Base-by-base conservation (phyloP, 768 basidiomycete species). In the Rhodocollybia butyracea region DNA sequence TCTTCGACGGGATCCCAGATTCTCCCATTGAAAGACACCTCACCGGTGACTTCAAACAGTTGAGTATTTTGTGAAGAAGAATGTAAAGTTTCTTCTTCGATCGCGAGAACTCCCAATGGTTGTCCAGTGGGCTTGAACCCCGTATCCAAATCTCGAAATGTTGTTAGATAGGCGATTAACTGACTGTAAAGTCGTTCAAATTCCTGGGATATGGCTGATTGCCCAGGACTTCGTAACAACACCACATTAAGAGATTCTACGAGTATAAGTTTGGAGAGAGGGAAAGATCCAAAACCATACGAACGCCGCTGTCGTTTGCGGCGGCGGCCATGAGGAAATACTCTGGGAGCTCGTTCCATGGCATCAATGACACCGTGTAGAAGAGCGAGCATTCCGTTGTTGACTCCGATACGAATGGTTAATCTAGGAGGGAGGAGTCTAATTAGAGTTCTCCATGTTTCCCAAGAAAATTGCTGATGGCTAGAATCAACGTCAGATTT, bases 401-500 rank as follows among this genome's bases (percentile, higher is more conserved):
- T 53, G 24, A 53, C 41, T 11, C 51, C 51, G 27, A 53, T 53
- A 19, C 40, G 36, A 24, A 53, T 53, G 29, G 51, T 53, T 3
- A 53, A 8, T 17, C 32, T 19, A 15, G n/a, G 8, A 21, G 40
- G 39, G 15, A 53, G 24, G 8, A 53, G 51, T 15, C 38, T 42
- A 19, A 53, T 12, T 19, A 53, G 40, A 3, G 36, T 53, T 22
- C 51, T 39, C 51, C 51, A 53, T 7, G 51, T 36, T 24, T 39
- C 19, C 36, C 21, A 26, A 39, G 51, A 53, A 12, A 53, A 53
- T 11, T 42, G 24, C 19, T 24, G 32, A 17, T 51, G 6, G 21
- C 10, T 10, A 0, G 12, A 22, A 15, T 24, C 12, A 17, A 15
- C n/a, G 10, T 32, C 21, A 8, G 19, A 15, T 6, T 22, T 2